Base-by-base conservation (phyloP, 2,329 filamentous ascomycete species). In the Fusarium odoratissimum region DNA sequence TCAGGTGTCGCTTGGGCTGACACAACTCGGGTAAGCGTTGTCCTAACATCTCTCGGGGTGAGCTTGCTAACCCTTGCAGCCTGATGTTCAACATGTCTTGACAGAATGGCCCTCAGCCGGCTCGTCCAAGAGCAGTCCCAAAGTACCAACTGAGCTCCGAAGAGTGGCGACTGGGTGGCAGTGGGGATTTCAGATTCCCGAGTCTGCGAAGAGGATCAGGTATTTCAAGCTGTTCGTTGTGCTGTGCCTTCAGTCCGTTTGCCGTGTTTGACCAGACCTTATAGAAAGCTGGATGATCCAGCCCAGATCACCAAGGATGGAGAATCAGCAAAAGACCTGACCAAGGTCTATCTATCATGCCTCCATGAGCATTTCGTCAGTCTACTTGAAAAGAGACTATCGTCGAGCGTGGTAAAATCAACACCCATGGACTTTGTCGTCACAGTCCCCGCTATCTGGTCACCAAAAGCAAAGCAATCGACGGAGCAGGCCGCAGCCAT, bases 361-460 rank as follows among this genome's bases (percentile, higher is more conserved):
- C 81, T 88, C 10, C 83, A 85, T n/a, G 77, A 81, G 8, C 84
- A 90, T 68, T 84, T 88, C 8, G 80, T 86, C 67, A 80, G 82
- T 51, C 81, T 83, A 2, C 77, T 90, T 21, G 79, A 83, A 45
- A 77, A 82, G 42, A 81, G 82, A 8, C 76, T 89, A 3, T 84
- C 84, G 5, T 76, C 78, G 2, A 80, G 80, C 4, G 81, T 86
- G 25, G 78, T 88, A 9, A 78, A 79, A 8, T 83, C 79, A 23
- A 87, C 81, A 0, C 82, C 84, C 1, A 82, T 88, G 68, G 84
- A 89, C 60, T 89, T 88, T 62, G 83, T 90, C 48, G 79, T 90
- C 25, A 89, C 88, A 0, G 87, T 90, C 1, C 88, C 88, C 1
- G 88, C 88, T 9, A 87, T 90, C 12, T 90, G 88, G 88, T 87